Conservation (phyloP, 139 green algal species). For the Penium margaritaceum region DNA sequence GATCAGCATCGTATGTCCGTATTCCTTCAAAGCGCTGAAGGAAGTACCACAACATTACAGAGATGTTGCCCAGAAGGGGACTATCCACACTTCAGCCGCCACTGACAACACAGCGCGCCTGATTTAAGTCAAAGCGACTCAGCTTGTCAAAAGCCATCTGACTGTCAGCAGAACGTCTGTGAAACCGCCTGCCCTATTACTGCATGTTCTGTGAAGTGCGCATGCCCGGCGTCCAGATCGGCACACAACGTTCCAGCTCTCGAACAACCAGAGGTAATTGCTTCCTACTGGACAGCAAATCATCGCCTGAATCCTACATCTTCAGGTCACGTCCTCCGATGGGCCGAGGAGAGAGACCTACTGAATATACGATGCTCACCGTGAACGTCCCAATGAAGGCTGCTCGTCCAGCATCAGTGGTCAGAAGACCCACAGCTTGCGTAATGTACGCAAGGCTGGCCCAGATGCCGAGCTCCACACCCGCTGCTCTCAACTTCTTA, state of each 20-base stretch:
- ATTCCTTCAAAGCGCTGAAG: too few relatives aligned
- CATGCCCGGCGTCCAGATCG: too few relatives aligned
- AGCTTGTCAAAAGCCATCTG: not conserved
- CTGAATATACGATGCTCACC: conserved; percentile 41
- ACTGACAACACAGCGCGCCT: not conserved
- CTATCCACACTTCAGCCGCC: not conserved
- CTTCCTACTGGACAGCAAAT: not conserved
- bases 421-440: conserved; percentile 59
- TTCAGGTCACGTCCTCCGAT: too few relatives aligned
- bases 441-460: conserved; percentile 38
- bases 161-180: too few relatives aligned
- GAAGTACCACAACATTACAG: not conserved
- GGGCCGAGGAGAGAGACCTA: not conserved
- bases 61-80: not conserved
- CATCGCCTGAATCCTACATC: not conserved
- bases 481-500: not conserved
- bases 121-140: not conserved
- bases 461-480: conserved; percentile 36
- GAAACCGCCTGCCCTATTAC: too few relatives aligned
- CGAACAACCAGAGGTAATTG: not conserved
- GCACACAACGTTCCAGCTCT: not conserved
- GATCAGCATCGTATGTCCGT: too few relatives aligned
- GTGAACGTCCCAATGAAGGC: conserved; percentile 75
- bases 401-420: conserved; percentile 62
- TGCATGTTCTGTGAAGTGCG: too few relatives aligned